Percentiles rank a stretch among this genome's conserved stretches.
phyloP scores from a whole-genome alignment of 2,329 filamentous ascomycete species.

The Venturia aucupariae region DNA sequence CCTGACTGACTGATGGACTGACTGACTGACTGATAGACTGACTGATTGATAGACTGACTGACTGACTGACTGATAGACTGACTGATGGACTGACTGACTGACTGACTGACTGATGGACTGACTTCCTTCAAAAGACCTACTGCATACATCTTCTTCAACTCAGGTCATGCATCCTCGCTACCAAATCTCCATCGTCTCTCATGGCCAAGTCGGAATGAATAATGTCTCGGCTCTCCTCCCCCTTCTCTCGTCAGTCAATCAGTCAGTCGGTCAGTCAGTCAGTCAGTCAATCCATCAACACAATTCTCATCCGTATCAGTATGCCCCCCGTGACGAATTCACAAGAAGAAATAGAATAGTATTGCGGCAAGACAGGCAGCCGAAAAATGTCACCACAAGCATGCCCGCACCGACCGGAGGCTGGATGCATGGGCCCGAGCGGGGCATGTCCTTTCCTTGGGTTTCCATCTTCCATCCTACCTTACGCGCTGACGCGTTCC shows the following conservation, averaged over 20 bases:
- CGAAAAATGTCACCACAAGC: background rate
- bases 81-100: background rate
- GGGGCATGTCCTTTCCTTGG: background rate
- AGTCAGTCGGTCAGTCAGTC: no score
- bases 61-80: background rate
- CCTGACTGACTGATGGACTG: background rate
- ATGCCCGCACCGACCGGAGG: background rate
- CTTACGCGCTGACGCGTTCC: constrained; percentile 9
- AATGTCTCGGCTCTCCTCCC: background rate
- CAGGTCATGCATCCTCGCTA: background rate
- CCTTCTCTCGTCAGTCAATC: background rate
- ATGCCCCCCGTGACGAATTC: background rate
- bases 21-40: no score
- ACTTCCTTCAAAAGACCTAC: background rate
- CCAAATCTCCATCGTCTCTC: background rate
- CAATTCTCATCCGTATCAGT: background rate
- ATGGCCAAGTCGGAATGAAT: background rate
- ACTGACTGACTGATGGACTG: no score
- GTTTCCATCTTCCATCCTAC: no score
- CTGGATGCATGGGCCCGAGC: background rate
- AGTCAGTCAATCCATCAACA: no score
- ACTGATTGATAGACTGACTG: no score
- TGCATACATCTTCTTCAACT: background rate
- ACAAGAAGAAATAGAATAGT: no score
- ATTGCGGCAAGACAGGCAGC: background rate